Evolutionary conservation across 495 filamentous ascomycete species (phyloP).

Genomic region (Darksidea phi): DNA sequence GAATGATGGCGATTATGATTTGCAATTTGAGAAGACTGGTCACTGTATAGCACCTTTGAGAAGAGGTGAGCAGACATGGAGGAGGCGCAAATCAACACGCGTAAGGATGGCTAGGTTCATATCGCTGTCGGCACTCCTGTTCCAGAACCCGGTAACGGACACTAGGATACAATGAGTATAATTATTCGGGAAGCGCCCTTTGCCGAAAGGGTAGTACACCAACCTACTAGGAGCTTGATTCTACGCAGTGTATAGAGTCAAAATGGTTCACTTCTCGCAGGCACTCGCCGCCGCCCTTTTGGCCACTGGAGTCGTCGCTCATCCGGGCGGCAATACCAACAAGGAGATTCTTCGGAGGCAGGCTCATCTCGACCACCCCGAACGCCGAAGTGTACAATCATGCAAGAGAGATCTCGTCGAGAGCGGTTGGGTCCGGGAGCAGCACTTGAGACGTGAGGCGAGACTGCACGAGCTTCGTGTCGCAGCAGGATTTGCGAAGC

Average conservation of each 20-base stretch:
- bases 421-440: constrained; percentile 30
- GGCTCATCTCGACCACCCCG: constrained; percentile 31
- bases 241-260: constrained; percentile 1
- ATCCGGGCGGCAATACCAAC: constrained; percentile 27
- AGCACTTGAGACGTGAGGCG: constrained; percentile 27
- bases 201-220: not conserved
- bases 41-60: not conserved
- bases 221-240: not conserved
- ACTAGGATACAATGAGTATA: constrained; percentile 10
- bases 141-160: not conserved
- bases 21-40: constrained; percentile 18
- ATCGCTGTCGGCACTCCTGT: not conserved
- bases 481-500: constrained; percentile 28
- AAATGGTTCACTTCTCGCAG: constrained; percentile 31
- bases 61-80: not conserved
- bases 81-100: not conserved
- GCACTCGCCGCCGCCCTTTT: constrained; percentile 27
- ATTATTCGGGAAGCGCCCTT: constrained; percentile 10
- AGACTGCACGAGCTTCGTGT: constrained; percentile 30
- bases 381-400: constrained; percentile 15
- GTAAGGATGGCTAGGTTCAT: not conserved
- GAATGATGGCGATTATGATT: constrained; percentile 6
- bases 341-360: constrained; percentile 26
- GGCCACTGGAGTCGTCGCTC: constrained; percentile 26
- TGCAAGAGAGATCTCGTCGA: constrained; percentile 32